Evolutionary conservation across 1,139 yeast species (phyloP), one percentile per base, ranked within the genome.

Genomic region (Geotrichum australiense): DNA sequence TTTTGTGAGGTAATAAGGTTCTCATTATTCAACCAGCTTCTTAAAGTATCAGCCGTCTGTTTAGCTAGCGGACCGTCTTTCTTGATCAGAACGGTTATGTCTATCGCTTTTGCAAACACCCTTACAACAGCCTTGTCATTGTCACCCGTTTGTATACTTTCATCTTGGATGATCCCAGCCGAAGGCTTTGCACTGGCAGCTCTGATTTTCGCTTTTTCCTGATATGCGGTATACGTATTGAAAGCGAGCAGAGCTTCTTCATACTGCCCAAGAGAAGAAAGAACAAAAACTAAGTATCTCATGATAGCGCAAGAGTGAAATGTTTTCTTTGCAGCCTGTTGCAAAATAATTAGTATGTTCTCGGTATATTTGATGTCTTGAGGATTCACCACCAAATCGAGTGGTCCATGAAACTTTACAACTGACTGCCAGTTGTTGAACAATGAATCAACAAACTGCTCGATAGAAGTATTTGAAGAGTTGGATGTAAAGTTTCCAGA

Each of bases 251-350:
- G 52, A 0, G 66, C 64, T 47, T 71, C 74, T 3, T 48, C 51
- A 38, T 51, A 54, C 16, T 57, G 51, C 18, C 62, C 59, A 27
- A 61, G 50, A 8, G 61, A 54, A 10, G 52, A 45, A 16, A 53
- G 58, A 2, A 59, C 61, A 49, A 53, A 53, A 18, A 63, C 47
- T 53, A 65, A 59, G 26, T 64, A 55, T 33, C 71, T 64, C 64
- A 70, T 60, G 12, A 70, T 56, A 7, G 57, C 51, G 5, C 68
- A 63, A 23, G 76, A 73, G 48, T 74, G 77, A 50, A 73, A 74
- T 0, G 78, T 71, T 40, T 64, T 61, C 11, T 61, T 51, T n/a
- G 71, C 57, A 1, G 70, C 70, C 16, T 55, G 53, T 26, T 62
- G 62, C 6, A 70, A 47, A 2, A 61, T 40, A 1, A 49, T 52